phyloP scores from a whole-genome alignment of 257 asterid species.

The Euphrasia confusa region DNA sequence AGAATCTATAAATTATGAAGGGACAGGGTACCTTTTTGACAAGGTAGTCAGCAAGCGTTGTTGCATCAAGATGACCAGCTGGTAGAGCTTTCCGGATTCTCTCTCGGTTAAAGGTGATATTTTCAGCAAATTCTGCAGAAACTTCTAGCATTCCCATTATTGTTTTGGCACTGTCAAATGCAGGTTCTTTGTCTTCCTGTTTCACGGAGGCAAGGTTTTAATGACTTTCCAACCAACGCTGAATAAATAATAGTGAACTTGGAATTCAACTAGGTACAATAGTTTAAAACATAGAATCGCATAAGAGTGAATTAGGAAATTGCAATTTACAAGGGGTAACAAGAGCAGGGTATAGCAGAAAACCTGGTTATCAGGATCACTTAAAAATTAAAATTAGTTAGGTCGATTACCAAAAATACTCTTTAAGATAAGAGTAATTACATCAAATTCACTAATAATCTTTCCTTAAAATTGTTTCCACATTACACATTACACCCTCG shows the following conservation, averaged over 20 bases:
- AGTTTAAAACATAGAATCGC: not conserved
- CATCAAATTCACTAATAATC: not conserved
- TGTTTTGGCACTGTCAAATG: slow-evolving; percentile 86
- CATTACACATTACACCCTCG: not conserved
- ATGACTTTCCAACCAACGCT: slow-evolving; percentile 4
- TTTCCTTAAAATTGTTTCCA: not conserved
- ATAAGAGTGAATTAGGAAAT: slow-evolving; percentile 11
- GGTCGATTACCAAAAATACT: not conserved
- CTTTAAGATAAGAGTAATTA: too few relatives aligned
- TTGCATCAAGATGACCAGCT: slow-evolving; percentile 98
- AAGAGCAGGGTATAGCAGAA: not conserved
- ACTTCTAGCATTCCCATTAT: slow-evolving; percentile 95
- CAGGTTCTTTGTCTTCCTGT: slow-evolving; percentile 99
- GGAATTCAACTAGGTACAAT: not conserved
- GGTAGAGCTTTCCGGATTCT: slow-evolving; percentile 72
- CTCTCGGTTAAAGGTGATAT: slow-evolving; percentile 62
- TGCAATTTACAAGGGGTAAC: not conserved
- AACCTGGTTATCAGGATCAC: not conserved
- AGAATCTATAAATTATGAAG: not conserved
- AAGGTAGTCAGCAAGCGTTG: slow-evolving; percentile 95
- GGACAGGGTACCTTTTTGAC: slow-evolving; percentile 65
- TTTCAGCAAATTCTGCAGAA: slow-evolving; percentile 91
- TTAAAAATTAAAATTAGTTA: not conserved
- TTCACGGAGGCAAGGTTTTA: slow-evolving; percentile 7
- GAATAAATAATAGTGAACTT: slow-evolving; percentile 1